Evolutionary conservation across 768 basidiomycete genomes (phyloP).

Genomic region (Lenzites betulinus): DNA sequence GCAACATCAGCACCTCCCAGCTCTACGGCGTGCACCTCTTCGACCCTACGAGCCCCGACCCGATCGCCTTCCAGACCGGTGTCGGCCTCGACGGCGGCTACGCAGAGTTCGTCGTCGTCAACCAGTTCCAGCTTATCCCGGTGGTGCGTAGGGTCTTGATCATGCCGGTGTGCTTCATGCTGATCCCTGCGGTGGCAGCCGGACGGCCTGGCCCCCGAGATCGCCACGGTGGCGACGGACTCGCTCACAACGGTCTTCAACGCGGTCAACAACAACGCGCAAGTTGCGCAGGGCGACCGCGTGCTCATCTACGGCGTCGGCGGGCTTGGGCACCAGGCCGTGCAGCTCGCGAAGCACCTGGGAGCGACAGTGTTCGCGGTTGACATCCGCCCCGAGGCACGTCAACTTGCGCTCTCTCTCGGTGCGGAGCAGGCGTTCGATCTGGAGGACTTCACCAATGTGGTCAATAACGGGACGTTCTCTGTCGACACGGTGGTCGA

Average conservation of each 20-base stretch:
- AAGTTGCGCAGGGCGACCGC: neutral
- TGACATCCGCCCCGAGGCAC: slow-evolving; percentile 26
- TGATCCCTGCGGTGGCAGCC: no score
- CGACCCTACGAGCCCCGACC: neutral
- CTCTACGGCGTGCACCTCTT: neutral
- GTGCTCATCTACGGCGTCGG: slow-evolving; percentile 18
- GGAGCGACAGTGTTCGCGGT: slow-evolving; percentile 31
- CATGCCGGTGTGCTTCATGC: no score
- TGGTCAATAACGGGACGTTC: slow-evolving; percentile 14
- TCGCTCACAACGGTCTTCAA: slow-evolving; percentile 7
- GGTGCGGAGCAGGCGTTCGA: slow-evolving; percentile 25
- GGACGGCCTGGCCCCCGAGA: slow-evolving; percentile 11
- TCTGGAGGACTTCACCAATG: slow-evolving; percentile 14
- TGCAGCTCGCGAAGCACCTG: slow-evolving; percentile 28
- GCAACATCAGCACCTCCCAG: neutral
- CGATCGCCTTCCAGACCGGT: neutral
- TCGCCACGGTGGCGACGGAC: slow-evolving; percentile 9
- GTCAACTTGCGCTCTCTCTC: slow-evolving; percentile 25
- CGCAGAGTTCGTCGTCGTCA: slow-evolving; percentile 9
- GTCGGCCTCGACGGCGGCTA: slow-evolving; percentile 7
- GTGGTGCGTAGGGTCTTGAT: slow-evolving; percentile 13
- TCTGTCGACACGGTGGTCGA: slow-evolving; percentile 29
- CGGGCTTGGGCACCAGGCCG: slow-evolving; percentile 13
- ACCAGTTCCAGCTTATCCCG: slow-evolving; percentile 7
- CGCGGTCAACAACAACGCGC: slow-evolving; percentile 8